phyloP scores from a whole-genome alignment of 306 rosid genomes.

The Ormosia emarginata region DNA sequence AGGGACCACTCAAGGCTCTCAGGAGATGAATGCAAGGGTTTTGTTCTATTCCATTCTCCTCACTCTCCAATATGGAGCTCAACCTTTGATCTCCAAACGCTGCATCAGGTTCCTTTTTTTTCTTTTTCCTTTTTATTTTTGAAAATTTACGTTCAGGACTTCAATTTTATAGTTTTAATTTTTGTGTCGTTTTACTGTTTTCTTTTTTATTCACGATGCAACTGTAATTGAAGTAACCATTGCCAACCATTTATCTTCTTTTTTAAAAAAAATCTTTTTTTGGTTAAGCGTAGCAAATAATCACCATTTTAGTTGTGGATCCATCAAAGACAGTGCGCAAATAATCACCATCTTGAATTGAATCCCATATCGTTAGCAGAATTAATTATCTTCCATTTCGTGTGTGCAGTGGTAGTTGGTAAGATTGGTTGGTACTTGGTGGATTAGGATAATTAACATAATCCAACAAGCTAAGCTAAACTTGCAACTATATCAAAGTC shows the following conservation, averaged over 20 bases:
- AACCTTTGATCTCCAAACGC: conserved; percentile 89
- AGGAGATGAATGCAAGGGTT: conserved; percentile 38
- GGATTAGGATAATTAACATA: neutral
- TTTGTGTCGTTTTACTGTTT: neutral
- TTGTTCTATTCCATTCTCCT: conserved; percentile 71
- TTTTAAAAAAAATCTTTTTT: neutral
- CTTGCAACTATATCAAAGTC: neutral
- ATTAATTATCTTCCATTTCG: neutral
- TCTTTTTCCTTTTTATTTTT: neutral
- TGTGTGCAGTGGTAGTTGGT: neutral
- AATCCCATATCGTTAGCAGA: neutral
- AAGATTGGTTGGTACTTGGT: neutral
- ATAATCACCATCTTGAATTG: neutral
- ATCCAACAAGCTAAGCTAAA: neutral
- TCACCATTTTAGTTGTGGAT: neutral
- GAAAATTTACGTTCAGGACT: neutral
- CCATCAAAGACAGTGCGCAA: neutral
- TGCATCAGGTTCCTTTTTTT: conserved; percentile 52
- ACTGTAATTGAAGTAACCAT: neutral
- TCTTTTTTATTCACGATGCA: neutral
- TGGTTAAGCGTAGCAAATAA: neutral
- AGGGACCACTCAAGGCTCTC: conserved; percentile 25
- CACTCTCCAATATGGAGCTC: conserved; percentile 91
- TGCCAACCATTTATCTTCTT: neutral
- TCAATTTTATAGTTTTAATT: neutral